Evolutionary conservation across 106 monocot genomes (phyloP), one percentile per base, ranked within the genome.

Genomic region (Ottelia alismoides): DNA sequence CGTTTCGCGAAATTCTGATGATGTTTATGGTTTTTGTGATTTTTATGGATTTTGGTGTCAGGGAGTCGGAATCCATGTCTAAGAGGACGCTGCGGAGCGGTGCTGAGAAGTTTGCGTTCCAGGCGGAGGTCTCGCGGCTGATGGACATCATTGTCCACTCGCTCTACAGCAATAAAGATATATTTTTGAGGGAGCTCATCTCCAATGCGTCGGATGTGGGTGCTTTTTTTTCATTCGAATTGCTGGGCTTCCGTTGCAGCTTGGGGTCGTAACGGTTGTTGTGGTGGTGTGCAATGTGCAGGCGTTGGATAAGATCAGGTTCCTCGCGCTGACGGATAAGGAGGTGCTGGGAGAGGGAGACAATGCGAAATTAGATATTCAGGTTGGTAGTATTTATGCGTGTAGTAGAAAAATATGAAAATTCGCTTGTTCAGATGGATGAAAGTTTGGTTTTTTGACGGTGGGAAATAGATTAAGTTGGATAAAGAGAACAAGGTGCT

Each of bases 301-400:
- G 98, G 98, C 98, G 3, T 73, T 99, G 77, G 98, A 99, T 66
- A 99, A 99, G 73, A 83, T 99, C 54, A 69, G 90, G 64, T 99
- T 99, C 65, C 83, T 99, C 48, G 55, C 98, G 1, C 82, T 99
- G 56, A 99, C 90, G 2, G 80, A 99, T 49, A 99, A 90, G 75
- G 90, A 98, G 43, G 55, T 98, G 16, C 45, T 98, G 21, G 96
- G 96, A 0, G 82, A 90, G 72, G 96, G 89, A 10, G 98, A 99
- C 67, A 78, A 79, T 63, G 68, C 90, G 3, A 90, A 99, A 71
- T 86, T 99, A 63, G 98, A 99, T 62, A 99, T 99, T 63, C 65
- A 63, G 74, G 96, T 89, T 45, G 60, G 64, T 58, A 19, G 27
- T 60, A 4, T 60, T n/a, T n/a, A n/a, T n/a, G n/a, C n/a, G n/a